Percentiles rank a stretch among this genome's conserved stretches.
These are phyloP conservation scores for Metarhizium humberi DNA, from an alignment of 2,329 filamentous ascomycete species.

Conservation along the genomic window DNA sequence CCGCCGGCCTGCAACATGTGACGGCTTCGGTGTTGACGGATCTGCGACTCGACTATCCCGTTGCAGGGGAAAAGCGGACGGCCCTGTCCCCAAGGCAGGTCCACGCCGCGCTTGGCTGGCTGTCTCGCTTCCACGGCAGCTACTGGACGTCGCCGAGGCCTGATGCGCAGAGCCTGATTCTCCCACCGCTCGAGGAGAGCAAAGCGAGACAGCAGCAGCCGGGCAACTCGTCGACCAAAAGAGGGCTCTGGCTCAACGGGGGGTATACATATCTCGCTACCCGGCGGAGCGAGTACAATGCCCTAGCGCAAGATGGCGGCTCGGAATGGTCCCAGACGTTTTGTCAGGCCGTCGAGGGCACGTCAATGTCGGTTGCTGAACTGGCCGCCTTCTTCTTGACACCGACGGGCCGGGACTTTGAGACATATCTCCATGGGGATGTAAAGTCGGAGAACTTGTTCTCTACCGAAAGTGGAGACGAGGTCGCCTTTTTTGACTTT, in stretches of 20 bases:
- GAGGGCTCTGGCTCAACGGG: conserved; percentile 51
- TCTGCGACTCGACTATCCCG: conserved; percentile 40
- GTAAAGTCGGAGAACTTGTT: conserved; percentile 64
- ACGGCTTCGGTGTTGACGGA: conserved; percentile 51
- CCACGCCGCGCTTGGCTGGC: conserved; percentile 48
- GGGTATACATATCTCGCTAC: conserved; percentile 63
- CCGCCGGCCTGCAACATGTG: conserved; percentile 25
- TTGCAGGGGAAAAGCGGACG: conserved; percentile 45
- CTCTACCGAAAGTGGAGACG: conserved; percentile 35
- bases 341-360: conserved; percentile 24
- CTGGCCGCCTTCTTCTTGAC: conserved; percentile 41
- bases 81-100: conserved; percentile 38
- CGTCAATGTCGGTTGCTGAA: conserved; percentile 34
- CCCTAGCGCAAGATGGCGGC: conserved; percentile 32
- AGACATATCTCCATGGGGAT: conserved; percentile 58
- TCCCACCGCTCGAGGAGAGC: conserved; percentile 47
- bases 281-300: conserved; percentile 43
- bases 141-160: conserved; percentile 32
- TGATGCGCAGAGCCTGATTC: conserved; percentile 26
- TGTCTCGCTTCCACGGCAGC: conserved; percentile 50
- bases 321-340: conserved; percentile 48
- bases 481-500: conserved; percentile 59
- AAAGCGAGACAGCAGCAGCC: conserved; percentile 14
- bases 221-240: conserved; percentile 5
- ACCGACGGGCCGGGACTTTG: conserved; percentile 31